These are phyloP conservation scores for Aurifilum marmelostoma DNA, from an alignment of 2,329 filamentous ascomycete genomes.

Conservation along the genomic window DNA sequence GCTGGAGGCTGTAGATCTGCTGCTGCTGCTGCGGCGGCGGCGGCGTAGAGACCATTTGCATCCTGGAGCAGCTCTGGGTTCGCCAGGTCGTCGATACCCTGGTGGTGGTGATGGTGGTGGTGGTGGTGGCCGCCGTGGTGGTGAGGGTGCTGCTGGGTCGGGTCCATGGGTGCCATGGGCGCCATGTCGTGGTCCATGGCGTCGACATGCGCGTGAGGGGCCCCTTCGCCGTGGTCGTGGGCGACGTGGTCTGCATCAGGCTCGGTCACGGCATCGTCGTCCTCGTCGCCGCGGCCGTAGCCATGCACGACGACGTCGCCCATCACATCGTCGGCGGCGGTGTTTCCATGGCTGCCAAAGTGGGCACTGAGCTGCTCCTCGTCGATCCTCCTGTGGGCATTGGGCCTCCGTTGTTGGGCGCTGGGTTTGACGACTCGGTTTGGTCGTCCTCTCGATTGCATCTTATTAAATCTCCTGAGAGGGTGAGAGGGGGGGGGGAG, in stretches of 20 bases:
- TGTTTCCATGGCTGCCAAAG: constrained; percentile 24
- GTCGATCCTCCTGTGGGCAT: constrained; percentile 25
- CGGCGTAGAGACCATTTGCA: constrained; percentile 10
- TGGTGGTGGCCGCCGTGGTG: constrained; percentile 13
- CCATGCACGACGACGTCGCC: constrained; percentile 12
- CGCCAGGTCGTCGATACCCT: constrained; percentile 25
- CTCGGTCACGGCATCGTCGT: constrained; percentile 15
- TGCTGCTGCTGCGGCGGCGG: constrained; percentile 24
- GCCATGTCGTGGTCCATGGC: constrained; percentile 27
- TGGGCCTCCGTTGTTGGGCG: constrained; percentile 18
- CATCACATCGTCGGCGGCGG: constrained; percentile 22
- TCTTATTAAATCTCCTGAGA: constrained; percentile 4
- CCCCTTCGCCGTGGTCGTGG: constrained; percentile 12
- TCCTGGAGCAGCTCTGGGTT: constrained; percentile 22
- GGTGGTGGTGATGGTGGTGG: constrained; percentile 16
- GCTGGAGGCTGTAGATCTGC: constrained; percentile 26
- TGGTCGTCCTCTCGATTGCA: constrained; percentile 17
- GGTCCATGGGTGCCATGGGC: constrained; percentile 28
- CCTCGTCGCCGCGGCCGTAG: constrained; percentile 15
- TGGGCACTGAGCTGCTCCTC: constrained; percentile 28
- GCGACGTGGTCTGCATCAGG: constrained; percentile 6
- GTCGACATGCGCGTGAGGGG: constrained; percentile 12
- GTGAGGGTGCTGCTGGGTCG: constrained; percentile 22
- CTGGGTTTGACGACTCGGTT: constrained; percentile 24
- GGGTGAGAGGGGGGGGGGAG: not conserved